These are phyloP conservation scores for Wallacemonas rigidus DNA, from an alignment of 208 protist species.

Conservation along the genomic window DNA sequence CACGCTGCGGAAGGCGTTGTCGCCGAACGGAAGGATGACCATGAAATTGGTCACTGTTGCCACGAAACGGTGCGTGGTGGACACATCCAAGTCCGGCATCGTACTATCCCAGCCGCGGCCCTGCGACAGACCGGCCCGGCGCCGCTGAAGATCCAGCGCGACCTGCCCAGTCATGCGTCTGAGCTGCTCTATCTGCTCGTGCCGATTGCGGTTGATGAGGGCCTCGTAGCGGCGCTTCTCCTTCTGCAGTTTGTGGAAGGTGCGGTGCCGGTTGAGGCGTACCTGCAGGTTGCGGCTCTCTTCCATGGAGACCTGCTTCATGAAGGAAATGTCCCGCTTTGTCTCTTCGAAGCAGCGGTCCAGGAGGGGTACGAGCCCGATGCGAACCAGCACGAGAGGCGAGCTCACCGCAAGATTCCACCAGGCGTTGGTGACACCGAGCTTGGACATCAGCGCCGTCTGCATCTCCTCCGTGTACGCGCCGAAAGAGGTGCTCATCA, in stretches of 20 bases:
- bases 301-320: constrained; percentile 45
- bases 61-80: constrained; percentile 44
- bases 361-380: constrained; percentile 63
- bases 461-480: constrained; percentile 54
- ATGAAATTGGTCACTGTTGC: constrained; percentile 70
- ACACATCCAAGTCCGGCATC: constrained; percentile 18
- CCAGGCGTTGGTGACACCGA: constrained; percentile 55
- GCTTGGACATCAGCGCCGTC: constrained; percentile 49
- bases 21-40: constrained; percentile 82
- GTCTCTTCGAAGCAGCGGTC: constrained; percentile 73
- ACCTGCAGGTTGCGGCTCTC: constrained; percentile 28
- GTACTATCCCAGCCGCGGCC: constrained; percentile 13
- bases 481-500: constrained; percentile 42
- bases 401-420: constrained; percentile 69
- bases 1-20: constrained; percentile 73
- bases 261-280: constrained; percentile 46
- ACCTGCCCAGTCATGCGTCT: constrained; percentile 55
- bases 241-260: constrained; percentile 56
- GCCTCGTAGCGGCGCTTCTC: constrained; percentile 60
- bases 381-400: constrained; percentile 71
- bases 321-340: constrained; percentile 47
- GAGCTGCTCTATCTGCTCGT: constrained; percentile 40
- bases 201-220: constrained; percentile 39
- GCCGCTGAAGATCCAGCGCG: constrained; percentile 32
- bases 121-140: constrained; percentile 24